A percentile compares a stretch with the other conserved stretches of the same genome.
These are phyloP conservation scores for Cryptococcus neoformans DNA, from an alignment of 1,284 basidiomycete genomes.

Conservation along the genomic window DNA sequence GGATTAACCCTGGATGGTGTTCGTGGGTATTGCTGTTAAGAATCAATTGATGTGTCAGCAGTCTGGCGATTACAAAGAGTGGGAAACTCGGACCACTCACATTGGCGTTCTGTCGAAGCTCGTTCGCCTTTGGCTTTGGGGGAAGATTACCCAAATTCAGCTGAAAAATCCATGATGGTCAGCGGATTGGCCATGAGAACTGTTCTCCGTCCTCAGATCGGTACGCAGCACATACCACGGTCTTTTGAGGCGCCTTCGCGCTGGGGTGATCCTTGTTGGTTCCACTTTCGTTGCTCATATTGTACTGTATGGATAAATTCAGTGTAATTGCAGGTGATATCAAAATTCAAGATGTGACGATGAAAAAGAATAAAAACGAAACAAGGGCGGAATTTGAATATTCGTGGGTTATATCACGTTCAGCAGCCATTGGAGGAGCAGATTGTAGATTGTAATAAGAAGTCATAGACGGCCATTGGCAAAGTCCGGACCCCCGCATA, in stretches of 20 bases:
- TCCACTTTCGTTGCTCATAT: not conserved
- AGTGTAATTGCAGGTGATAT: not conserved
- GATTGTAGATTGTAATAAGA: too few relatives aligned
- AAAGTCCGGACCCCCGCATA: too few relatives aligned
- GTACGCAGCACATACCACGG: conserved; percentile 21
- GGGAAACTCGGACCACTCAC: conserved; percentile 22
- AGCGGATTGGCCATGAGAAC: not conserved
- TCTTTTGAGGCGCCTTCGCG: conserved; percentile 41
- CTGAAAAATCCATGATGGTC: conserved; percentile 15
- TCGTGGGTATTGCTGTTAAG: conserved; percentile 48
- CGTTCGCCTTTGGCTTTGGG: conserved; percentile 44
- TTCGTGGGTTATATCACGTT: too few relatives aligned
- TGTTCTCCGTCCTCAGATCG: not conserved
- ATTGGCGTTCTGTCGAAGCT: conserved; percentile 37
- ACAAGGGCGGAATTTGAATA: not conserved
- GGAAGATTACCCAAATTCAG: conserved; percentile 49
- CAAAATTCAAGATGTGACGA: not conserved
- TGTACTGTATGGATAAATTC: not conserved
- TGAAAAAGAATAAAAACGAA: not conserved
- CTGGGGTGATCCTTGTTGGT: conserved; percentile 30
- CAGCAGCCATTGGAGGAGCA: too few relatives aligned
- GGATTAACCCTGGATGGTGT: conserved; percentile 53
- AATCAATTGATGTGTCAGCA: too few relatives aligned
- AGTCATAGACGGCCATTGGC: too few relatives aligned
- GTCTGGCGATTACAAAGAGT: too few relatives aligned